These are phyloP conservation scores for Talaromyces ruber DNA, from an alignment of 495 filamentous ascomycete genomes.

Conservation along the genomic window DNA sequence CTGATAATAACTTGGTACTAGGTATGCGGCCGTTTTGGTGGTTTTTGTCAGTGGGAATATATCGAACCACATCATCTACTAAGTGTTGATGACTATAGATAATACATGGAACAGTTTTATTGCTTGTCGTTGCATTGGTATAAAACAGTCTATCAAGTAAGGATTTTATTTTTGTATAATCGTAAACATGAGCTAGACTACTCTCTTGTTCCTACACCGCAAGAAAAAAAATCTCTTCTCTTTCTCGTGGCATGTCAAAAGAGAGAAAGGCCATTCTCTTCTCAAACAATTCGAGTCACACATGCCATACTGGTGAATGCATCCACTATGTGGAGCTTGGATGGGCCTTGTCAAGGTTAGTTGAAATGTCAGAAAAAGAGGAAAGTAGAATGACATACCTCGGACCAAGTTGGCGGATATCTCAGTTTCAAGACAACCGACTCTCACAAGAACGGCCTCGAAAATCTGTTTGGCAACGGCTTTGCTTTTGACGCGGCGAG, in stretches of 20 bases:
- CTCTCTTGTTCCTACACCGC: not conserved
- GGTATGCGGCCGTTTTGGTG: not conserved
- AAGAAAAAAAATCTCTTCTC: not conserved
- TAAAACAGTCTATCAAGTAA: not conserved
- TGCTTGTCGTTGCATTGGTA: not conserved
- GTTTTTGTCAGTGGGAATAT: not conserved
- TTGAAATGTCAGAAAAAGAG: not conserved
- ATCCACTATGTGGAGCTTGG: constrained; percentile 31
- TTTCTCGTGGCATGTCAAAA: not conserved
- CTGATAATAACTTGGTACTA: not conserved
- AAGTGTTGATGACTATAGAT: not conserved
- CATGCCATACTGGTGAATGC: constrained; percentile 4
- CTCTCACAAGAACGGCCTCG: constrained; percentile 25
- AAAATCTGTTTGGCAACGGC: constrained; percentile 26
- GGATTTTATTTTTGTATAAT: not conserved
- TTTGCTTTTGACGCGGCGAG: constrained; percentile 38
- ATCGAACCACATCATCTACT: no score
- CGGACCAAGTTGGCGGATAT: constrained; percentile 28
- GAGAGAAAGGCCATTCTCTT: not conserved
- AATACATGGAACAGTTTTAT: not conserved
- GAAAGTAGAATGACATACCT: constrained; percentile 17
- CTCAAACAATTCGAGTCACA: constrained; percentile 5
- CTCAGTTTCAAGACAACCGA: constrained; percentile 22
- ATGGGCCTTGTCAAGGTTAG: constrained; percentile 26
- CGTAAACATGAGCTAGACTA: not conserved